Evolutionary conservation across 163 green algal species (phyloP), one percentile per base, ranked within the genome.

Genomic region (Scenedesmus sp.): DNA sequence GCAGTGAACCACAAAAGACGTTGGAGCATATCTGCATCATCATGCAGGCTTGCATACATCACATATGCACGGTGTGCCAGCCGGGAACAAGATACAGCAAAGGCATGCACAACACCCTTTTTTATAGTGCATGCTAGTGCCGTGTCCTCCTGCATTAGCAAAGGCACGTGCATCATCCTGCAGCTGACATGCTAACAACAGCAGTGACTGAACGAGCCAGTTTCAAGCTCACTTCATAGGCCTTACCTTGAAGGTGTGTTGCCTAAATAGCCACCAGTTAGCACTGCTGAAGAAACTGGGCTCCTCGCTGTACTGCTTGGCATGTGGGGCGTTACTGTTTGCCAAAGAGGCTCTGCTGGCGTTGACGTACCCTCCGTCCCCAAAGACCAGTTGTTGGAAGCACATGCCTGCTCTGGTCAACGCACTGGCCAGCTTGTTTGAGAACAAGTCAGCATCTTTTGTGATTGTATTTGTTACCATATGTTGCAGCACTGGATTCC

Each of bases 241-340:
- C n/a, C n/a, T 30, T 42, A 83, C 61, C 65, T 89, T 20, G 10
- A 82, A 33, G 6, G 24, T 44, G 84, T 89, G 49, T 4, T n/a
- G 30, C 61, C 84, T 44, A 42, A 82, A 89, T 3, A 13, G 13
- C 61, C 43, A 53, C 84, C 84, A 89, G 84, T 89, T 89, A 18
- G 42, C 53, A 42, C 84, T 89, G 84, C 84, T 89, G 65, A 89
- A 89, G 43, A 83, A 89, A 40, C 61, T 89, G 26, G 84, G 84
- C 59, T 37, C 59, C 13, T 7, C 24, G 10, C n/a, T 26, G 24
- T 83, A 89, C 37, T 51, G 20, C n/a, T 33, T 7, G 12, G 61
- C 61, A 7, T 82, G 53, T 9, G 20, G 15, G 18, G 49, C 2
- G 15, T 24, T 40, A 35, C 61, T 82, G 84, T 83, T 83, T 16